Evolutionary conservation across 192 early-diverging fungal species (phyloP), one percentile per base, ranked within the genome.

Genomic region (Chytriomyces sp.): DNA sequence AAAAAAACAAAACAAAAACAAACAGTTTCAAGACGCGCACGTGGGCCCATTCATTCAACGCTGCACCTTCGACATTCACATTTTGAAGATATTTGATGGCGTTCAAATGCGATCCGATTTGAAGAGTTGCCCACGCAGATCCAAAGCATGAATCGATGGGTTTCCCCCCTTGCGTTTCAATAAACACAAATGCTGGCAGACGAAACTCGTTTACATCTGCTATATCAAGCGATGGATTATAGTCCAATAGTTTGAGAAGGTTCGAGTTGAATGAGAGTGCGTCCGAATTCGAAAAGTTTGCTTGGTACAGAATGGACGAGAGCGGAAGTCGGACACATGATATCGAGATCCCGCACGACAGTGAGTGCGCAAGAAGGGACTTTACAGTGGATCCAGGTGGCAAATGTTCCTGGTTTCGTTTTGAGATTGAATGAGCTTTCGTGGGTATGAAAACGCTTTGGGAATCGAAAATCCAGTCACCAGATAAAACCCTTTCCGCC

Each of bases 11-110:
- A n/a, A n/a, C n/a, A 6, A 9, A 5, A 13, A 67, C 79, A 23
- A 9, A 80, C 79, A 76, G 76, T 61, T 73, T 28, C 53, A 80
- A 23, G 23, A 70, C 53, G 28, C 75, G 64, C 18, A 70, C 61
- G 28, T 80, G 53, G 0, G 68, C 67, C 61, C 73, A 72, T 18
- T 68, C 71, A 47, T 18, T 53, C 67, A 16, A 11, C 10, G 28
- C 49, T 3, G 8, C 64, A 35, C 35, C 72, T 9, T 75, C 64
- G 35, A 3, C 35, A 35, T 3, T 35, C 53, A n/a, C 53, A 57
- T 57, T 13, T 20, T n/a, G 13, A n/a, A 57, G 20, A 57, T 57
- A 57, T 13, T 57, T 20, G 16, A 57, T 57, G 53, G 53, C 53
- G 13, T 20, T 57, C 20, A 3, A 0, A 20, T 20, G 16, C 13